Percentiles rank a stretch among this genome's conserved stretches.
Conservation (phyloP, 495 filamentous ascomycete genomes). For the Penicillium macrosclerotiorum region DNA sequence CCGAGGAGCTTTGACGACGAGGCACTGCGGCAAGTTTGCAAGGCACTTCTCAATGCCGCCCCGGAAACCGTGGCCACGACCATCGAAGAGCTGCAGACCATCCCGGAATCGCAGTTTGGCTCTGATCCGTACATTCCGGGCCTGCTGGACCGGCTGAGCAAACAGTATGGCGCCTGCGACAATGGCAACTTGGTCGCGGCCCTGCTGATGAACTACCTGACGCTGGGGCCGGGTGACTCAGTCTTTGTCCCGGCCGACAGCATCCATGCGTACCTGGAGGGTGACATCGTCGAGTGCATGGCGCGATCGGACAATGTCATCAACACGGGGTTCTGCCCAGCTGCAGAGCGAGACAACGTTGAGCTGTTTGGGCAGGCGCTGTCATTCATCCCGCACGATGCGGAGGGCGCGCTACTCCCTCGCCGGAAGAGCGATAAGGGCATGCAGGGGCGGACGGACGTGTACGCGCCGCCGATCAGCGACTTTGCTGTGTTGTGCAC, state of each 20-base stretch:
- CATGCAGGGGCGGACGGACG: constrained; percentile 55
- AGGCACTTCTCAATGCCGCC: constrained; percentile 52
- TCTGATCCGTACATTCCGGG: constrained; percentile 56
- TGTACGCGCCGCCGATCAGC: constrained; percentile 65
- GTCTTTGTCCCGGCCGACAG: constrained; percentile 76
- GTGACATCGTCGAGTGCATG: constrained; percentile 86
- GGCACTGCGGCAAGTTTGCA: constrained; percentile 58
- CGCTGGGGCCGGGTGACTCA: constrained; percentile 61
- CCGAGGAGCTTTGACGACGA: constrained; percentile 55
- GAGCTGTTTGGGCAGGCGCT: constrained; percentile 61
- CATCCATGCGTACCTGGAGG: constrained; percentile 74
- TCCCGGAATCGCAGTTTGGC: constrained; percentile 51
- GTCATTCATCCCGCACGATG: constrained; percentile 59
- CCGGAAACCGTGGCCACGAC: constrained; percentile 50
- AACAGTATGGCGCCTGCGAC: constrained; percentile 57
- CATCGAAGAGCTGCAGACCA: constrained; percentile 46
- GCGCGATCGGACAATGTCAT: constrained; percentile 78
- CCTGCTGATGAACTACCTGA: constrained; percentile 70
- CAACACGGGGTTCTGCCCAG: constrained; percentile 72
- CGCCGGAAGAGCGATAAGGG: constrained; percentile 50
- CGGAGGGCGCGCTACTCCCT: constrained; percentile 51
- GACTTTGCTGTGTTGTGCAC: constrained; percentile 71
- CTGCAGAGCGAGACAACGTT: constrained; percentile 57
- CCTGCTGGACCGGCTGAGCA: constrained; percentile 60
- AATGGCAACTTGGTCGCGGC: constrained; percentile 64